A percentile compares a stretch with the other conserved stretches of the same genome.
Evolutionary conservation across 2,329 filamentous ascomycete genomes (phyloP).

Genomic region (Talaromyces sp.): DNA sequence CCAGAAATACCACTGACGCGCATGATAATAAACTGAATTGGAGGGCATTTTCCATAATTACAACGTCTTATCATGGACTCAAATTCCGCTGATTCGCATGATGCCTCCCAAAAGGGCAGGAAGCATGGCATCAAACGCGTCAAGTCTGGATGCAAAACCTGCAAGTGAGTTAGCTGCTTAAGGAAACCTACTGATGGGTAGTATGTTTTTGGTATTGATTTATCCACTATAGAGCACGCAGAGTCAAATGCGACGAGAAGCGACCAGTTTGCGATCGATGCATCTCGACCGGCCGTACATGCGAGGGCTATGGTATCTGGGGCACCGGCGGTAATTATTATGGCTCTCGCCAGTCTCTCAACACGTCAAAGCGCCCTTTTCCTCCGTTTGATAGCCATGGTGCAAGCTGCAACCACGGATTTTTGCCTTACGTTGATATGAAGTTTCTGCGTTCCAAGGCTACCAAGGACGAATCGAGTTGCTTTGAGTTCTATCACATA

Average conservation of each 20-base stretch:
- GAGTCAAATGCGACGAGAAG: conserved; percentile 4
- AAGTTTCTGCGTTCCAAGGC: not conserved
- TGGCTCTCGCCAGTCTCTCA: not conserved
- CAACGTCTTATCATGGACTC: not conserved
- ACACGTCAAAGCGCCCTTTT: not conserved
- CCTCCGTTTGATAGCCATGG: not conserved
- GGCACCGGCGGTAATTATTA: conserved; percentile 6
- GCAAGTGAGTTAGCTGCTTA: not conserved
- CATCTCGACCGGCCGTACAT: not conserved
- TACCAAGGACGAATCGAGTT: not conserved
- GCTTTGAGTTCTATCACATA: conserved; percentile 6
- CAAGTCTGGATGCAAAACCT: conserved; percentile 7
- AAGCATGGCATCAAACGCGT: not conserved
- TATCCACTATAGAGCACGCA: not conserved
- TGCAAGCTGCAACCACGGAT: not conserved
- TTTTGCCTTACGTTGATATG: not conserved
- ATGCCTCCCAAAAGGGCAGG: not conserved
- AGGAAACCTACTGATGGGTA: too few species aligned
- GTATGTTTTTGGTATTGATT: not conserved
- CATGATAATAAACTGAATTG: not conserved
- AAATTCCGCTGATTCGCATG: not conserved
- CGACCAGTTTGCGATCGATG: not conserved
- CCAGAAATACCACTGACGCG: not conserved
- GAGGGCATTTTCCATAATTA: not conserved
- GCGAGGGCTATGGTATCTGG: conserved; percentile 8